Percentiles rank a stretch among this genome's conserved stretches.
Evolutionary conservation across 805 yeast species (phyloP).

Genomic region (Candida palmyrensis): DNA sequence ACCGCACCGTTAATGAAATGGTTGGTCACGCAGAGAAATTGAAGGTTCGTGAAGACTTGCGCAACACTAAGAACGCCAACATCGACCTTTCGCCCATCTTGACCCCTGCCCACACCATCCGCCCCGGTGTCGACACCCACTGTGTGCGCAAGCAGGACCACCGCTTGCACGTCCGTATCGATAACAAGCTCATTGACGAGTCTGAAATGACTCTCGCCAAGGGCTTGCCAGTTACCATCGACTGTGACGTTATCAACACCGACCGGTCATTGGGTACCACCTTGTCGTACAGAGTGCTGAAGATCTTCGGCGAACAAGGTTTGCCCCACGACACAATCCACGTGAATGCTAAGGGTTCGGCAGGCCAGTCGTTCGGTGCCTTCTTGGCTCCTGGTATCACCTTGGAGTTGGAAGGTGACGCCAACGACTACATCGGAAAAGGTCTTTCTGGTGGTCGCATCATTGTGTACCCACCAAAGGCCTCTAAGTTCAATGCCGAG

Average conservation of each 20-base stretch:
- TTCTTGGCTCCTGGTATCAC: constrained; percentile 95
- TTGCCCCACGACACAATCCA: constrained; percentile 95
- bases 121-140: constrained; percentile 95
- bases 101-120: constrained; percentile 93
- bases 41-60: constrained; percentile 74
- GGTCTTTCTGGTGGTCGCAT: constrained; percentile 95
- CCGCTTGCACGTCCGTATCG: constrained; percentile 85
- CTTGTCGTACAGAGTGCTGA: constrained; percentile 87
- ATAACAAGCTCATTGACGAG: constrained; percentile 93
- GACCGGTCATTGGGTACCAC: constrained; percentile 97
- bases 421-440: constrained; percentile 97
- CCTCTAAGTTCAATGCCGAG: constrained; percentile 82
- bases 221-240: constrained; percentile 94
- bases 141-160: constrained; percentile 93
- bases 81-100: constrained; percentile 88
- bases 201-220: constrained; percentile 91
- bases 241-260: constrained; percentile 89
- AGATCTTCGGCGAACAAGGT: constrained; percentile 88
- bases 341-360: constrained; percentile 85
- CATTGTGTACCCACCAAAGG: constrained; percentile 86
- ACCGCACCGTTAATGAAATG: constrained; percentile 95
- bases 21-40: constrained; percentile 94
- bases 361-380: constrained; percentile 99
- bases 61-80: constrained; percentile 86
- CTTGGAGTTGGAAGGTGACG: constrained; percentile 92